A percentile compares a stretch with the other conserved stretches of the same genome.
phyloP scores from a whole-genome alignment of 805 yeast genomes.

The Zygoascus tannicola region DNA sequence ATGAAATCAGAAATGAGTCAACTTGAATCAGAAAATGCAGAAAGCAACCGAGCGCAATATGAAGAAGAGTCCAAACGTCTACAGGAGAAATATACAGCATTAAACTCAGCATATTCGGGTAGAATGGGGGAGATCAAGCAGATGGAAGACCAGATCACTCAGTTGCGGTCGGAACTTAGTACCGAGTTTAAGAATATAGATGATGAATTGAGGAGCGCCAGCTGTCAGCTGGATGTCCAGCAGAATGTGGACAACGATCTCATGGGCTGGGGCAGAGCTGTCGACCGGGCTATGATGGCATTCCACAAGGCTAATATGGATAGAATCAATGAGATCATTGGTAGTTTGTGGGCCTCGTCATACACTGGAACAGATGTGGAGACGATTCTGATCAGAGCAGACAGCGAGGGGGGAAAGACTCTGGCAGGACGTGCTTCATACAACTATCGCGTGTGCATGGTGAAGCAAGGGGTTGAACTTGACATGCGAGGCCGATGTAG shows the following conservation, averaged over 20 bases:
- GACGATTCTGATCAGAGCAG: slow-evolving; percentile 76
- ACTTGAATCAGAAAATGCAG: slow-evolving; percentile 51
- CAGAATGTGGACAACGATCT: slow-evolving; percentile 72
- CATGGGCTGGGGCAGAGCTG: slow-evolving; percentile 68
- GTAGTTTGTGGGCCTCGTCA: slow-evolving; percentile 89
- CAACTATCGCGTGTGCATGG: slow-evolving; percentile 92
- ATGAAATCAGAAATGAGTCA: slow-evolving; percentile 34
- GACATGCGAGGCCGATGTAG: slow-evolving; percentile 99
- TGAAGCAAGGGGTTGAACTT: slow-evolving; percentile 78
- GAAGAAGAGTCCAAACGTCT: slow-evolving; percentile 48
- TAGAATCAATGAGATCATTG: slow-evolving; percentile 78
- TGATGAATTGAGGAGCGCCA: slow-evolving; percentile 52
- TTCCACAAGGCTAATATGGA: slow-evolving; percentile 87
- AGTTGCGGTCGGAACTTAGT: slow-evolving; percentile 48
- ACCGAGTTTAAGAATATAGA: slow-evolving; percentile 68
- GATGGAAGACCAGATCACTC: slow-evolving; percentile 57
- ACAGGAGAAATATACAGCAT: slow-evolving; percentile 38
- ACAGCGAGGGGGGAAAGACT: slow-evolving; percentile 40
- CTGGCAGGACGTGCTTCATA: slow-evolving; percentile 51
- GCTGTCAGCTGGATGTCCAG: slow-evolving; percentile 69
- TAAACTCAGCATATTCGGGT: slow-evolving; percentile 62
- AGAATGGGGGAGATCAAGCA: slow-evolving; percentile 82
- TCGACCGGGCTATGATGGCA: slow-evolving; percentile 89
- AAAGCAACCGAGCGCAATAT: slow-evolving; percentile 49
- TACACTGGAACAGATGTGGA: slow-evolving; percentile 95